phyloP scores from a whole-genome alignment of 1,284 basidiomycete species.

The Mycena sp. region DNA sequence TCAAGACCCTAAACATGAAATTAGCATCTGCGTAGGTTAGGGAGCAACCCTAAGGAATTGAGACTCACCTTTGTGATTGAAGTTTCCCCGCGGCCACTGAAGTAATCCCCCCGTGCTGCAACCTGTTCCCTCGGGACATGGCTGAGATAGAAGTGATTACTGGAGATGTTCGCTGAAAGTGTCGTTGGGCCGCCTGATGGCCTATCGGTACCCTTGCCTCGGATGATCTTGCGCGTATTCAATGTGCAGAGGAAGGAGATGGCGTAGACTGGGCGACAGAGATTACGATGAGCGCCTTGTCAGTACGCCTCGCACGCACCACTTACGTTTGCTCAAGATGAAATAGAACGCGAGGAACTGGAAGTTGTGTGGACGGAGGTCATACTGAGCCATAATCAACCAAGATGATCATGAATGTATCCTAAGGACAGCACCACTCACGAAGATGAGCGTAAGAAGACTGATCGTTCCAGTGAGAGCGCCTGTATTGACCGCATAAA shows the following conservation, averaged over 20 bases:
- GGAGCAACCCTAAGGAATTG: neutral
- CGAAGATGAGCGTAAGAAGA: slow-evolving; percentile 39
- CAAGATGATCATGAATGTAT: neutral
- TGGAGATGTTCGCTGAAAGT: slow-evolving; percentile 2
- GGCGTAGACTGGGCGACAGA: slow-evolving; percentile 37
- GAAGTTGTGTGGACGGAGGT: slow-evolving; percentile 34
- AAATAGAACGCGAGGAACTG: slow-evolving; percentile 43
- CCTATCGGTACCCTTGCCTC: too few species aligned
- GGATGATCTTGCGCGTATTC: slow-evolving; percentile 53
- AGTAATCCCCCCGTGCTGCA: neutral
- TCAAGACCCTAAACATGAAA: slow-evolving; percentile 34
- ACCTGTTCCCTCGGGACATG: neutral
- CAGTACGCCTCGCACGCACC: neutral
- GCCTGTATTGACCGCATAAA: slow-evolving; percentile 59
- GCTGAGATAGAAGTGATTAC: slow-evolving; percentile 16
- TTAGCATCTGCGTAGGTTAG: neutral
- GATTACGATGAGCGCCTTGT: neutral
- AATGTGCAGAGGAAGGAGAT: slow-evolving; percentile 46
- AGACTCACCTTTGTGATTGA: slow-evolving; percentile 5
- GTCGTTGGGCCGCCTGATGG: too few species aligned
- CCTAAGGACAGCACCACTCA: slow-evolving; percentile 22
- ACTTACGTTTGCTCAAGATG: slow-evolving; percentile 40
- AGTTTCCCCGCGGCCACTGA: neutral
- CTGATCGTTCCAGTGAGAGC: slow-evolving; percentile 38
- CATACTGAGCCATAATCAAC: slow-evolving; percentile 33